Conservation (phyloP, 2,329 filamentous ascomycete genomes). For the Pseudodiploospora longispora region DNA sequence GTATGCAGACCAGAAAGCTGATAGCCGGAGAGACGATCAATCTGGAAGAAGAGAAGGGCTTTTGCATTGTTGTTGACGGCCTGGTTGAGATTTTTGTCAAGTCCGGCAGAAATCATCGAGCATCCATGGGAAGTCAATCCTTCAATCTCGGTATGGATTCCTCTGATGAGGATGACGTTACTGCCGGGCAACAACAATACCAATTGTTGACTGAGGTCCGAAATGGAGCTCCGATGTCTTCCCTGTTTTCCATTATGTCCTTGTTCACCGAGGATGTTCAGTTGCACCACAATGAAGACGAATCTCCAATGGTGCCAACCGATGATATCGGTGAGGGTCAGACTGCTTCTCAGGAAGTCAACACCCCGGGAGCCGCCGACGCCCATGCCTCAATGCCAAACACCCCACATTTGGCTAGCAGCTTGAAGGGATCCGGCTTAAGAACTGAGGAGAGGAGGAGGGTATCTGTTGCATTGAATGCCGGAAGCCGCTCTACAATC, state of each 20-base stretch:
- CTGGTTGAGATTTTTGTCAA: constrained; percentile 98
- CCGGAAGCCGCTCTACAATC: constrained; percentile 40
- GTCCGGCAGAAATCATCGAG: constrained; percentile 53
- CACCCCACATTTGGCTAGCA: constrained; percentile 30
- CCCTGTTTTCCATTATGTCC: constrained; percentile 92
- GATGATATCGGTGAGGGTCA: constrained; percentile 21
- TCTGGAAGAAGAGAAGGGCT: constrained; percentile 94
- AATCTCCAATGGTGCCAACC: constrained; percentile 16
- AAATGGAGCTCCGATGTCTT: constrained; percentile 97
- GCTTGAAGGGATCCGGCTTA: constrained; percentile 8
- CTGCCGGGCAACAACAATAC: constrained; percentile 71
- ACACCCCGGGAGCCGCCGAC: constrained; percentile 5
- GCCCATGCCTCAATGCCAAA: constrained; percentile 25
- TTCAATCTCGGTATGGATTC: constrained; percentile 24
- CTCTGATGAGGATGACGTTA: constrained; percentile 60
- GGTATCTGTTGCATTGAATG: constrained; percentile 3
- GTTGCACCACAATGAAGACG: constrained; percentile 63
- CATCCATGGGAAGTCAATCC: constrained; percentile 15
- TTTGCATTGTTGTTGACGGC: constrained; percentile 94
- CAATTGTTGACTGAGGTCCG: constrained; percentile 95
- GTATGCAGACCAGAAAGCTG: constrained; percentile 95
- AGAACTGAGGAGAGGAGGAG: constrained; percentile 11
- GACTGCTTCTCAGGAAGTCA: constrained; percentile 17
- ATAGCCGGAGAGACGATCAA: constrained; percentile 94
- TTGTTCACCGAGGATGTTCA: constrained; percentile 94